Evolutionary conservation across 169 alveolate species (phyloP).

Genomic region (Eimeria brunetti): DNA sequence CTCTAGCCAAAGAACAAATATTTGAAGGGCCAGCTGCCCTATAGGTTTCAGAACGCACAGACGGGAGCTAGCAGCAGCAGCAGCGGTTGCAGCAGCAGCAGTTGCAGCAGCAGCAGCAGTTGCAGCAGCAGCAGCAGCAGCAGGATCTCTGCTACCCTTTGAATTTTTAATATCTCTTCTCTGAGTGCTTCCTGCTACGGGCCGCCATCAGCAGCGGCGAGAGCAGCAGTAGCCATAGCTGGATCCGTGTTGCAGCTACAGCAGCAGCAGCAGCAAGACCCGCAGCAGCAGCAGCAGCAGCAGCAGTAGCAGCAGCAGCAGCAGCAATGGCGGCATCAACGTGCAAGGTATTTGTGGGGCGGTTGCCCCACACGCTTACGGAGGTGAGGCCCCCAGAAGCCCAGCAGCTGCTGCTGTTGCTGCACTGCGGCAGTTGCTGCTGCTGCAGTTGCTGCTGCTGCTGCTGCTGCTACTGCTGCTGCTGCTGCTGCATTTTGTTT

Average conservation of each 20-base stretch:
- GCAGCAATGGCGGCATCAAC: constrained; percentile 53
- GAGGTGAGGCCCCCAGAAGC: neutral
- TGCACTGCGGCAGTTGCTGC: constrained; percentile 2
- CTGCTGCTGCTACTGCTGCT: neutral
- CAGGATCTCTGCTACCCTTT: neutral
- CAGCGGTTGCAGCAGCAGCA: neutral
- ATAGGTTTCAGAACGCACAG: no score
- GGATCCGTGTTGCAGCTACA: neutral
- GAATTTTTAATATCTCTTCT: neutral
- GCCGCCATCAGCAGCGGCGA: neutral
- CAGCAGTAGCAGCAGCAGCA: neutral
- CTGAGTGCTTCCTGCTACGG: neutral
- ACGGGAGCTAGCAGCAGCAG: neutral
- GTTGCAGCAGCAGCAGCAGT: constrained; percentile 46
- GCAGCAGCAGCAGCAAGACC: constrained; percentile 7
- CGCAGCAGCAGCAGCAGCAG: constrained; percentile 7
- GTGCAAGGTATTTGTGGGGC: constrained; percentile 35
- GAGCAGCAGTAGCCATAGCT: neutral
- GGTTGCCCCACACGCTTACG: constrained; percentile 34
- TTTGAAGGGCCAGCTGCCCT: no score
- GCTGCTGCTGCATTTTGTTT: neutral
- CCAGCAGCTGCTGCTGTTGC: neutral
- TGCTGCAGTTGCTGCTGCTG: neutral
- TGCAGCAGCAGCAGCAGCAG: constrained; percentile 45
- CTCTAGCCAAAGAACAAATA: no score